A percentile compares a stretch with the other conserved stretches of the same genome.
Conservation (phyloP, 345 rosid species). For the Aethionema arabicum region DNA sequence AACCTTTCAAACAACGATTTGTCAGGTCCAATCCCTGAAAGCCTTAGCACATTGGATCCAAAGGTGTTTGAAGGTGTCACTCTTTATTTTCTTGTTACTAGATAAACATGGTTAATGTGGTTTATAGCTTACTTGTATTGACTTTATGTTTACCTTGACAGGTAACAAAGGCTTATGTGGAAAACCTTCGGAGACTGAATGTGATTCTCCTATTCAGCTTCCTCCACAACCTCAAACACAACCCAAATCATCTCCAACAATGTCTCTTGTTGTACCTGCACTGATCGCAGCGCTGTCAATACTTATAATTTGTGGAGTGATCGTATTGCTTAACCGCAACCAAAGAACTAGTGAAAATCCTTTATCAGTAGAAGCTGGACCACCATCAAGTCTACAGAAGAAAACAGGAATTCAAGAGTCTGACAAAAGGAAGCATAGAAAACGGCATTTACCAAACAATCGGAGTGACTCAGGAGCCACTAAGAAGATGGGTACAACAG, state of each 20-base stretch:
- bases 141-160: conserved; percentile 15
- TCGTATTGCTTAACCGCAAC: conserved; percentile 19
- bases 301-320: conserved; percentile 15
- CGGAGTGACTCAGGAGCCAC: conserved; percentile 10
- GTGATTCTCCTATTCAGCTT: conserved; percentile 20
- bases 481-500: conserved; percentile 24
- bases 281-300: conserved; percentile 32
- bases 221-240: conserved; percentile 17
- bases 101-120: neutral
- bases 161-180: conserved; percentile 80
- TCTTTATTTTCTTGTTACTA: neutral
- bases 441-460: neutral
- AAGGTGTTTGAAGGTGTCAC: conserved; percentile 50
- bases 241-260: conserved; percentile 13
- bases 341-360: conserved; percentile 6
- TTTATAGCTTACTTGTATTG: neutral
- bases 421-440: neutral
- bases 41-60: conserved; percentile 39
- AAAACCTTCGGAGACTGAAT: conserved; percentile 43
- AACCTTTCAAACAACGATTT: conserved; percentile 62
- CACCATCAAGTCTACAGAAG: conserved; percentile 54
- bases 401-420: conserved; percentile 45
- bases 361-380: conserved; percentile 41
- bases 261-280: conserved; percentile 24
- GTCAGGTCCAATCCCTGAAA: conserved; percentile 59